These are phyloP conservation scores for Epichloe bromicola DNA, from an alignment of 2,329 filamentous ascomycete genomes.

Conservation along the genomic window DNA sequence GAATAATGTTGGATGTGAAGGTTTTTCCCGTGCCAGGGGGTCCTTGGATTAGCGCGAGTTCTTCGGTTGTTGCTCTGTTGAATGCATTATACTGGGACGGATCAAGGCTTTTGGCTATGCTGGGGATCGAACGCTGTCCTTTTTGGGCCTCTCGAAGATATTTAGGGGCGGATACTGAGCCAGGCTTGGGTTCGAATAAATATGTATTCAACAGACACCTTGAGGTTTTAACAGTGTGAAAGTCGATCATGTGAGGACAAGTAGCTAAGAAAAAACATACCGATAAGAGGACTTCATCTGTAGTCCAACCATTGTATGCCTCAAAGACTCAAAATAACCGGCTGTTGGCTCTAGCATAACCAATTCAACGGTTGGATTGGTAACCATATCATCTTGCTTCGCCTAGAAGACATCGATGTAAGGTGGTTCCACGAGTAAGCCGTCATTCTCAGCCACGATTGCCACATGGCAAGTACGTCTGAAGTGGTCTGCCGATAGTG, in stretches of 20 bases:
- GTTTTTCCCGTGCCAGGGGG: conserved; percentile 76
- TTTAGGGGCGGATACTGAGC: conserved; percentile 11
- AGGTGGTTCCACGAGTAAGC: conserved; percentile 24
- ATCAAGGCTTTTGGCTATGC: conserved; percentile 40
- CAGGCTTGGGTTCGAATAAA: conserved; percentile 34
- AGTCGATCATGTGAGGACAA: background rate
- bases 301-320: conserved; percentile 60
- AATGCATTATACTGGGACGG: conserved; percentile 58
- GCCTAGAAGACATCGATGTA: conserved; percentile 63
- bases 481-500: conserved; percentile 49
- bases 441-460: conserved; percentile 55
- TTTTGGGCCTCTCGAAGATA: conserved; percentile 15
- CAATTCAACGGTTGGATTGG: conserved; percentile 58
- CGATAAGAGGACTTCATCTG: conserved; percentile 43
- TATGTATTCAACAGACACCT: conserved; percentile 51
- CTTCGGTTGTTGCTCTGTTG: conserved; percentile 54
- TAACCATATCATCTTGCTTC: conserved; percentile 39
- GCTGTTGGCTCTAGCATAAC: conserved; percentile 66
- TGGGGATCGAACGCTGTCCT: conserved; percentile 1
- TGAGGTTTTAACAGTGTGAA: background rate
- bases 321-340: conserved; percentile 65
- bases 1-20: conserved; percentile 59
- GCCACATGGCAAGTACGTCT: conserved; percentile 53
- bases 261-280: conserved; percentile 29
- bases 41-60: conserved; percentile 68